Evolutionary conservation across 1,284 basidiomycete species (phyloP).

Genomic region (Tetrapyrgos nigripes): DNA sequence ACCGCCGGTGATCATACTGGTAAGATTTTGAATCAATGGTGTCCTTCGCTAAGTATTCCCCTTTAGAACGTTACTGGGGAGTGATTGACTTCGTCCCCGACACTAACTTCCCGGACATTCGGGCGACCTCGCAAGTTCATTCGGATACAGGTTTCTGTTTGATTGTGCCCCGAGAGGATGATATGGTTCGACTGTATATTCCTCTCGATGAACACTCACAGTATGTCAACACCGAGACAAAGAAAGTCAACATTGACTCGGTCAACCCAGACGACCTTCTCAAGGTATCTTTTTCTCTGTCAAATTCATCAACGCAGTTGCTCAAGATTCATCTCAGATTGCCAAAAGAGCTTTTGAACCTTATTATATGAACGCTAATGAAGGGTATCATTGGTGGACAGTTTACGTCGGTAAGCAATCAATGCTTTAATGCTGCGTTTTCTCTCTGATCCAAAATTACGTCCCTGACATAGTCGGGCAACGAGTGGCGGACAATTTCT

Average conservation of each 20-base stretch:
- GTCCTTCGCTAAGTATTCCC: neutral
- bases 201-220: neutral
- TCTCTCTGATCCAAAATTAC: neutral
- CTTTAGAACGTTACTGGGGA: neutral
- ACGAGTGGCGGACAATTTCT: neutral
- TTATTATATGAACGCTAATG: neutral
- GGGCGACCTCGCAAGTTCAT: neutral
- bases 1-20: neutral
- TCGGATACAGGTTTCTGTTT: neutral
- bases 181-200: constrained; percentile 2
- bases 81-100: constrained; percentile 2
- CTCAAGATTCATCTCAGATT: neutral
- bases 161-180: constrained; percentile 4
- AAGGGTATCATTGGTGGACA: neutral
- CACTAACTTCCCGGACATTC: constrained; percentile 1
- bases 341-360: neutral
- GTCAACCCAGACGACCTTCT: neutral
- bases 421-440: neutral
- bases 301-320: neutral
- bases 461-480: neutral
- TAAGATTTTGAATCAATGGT: neutral
- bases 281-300: neutral
- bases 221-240: neutral
- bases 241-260: neutral
- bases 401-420: neutral